Base-by-base conservation (phyloP, 164 flowering plant species). In the Magnolia changhungtana region DNA sequence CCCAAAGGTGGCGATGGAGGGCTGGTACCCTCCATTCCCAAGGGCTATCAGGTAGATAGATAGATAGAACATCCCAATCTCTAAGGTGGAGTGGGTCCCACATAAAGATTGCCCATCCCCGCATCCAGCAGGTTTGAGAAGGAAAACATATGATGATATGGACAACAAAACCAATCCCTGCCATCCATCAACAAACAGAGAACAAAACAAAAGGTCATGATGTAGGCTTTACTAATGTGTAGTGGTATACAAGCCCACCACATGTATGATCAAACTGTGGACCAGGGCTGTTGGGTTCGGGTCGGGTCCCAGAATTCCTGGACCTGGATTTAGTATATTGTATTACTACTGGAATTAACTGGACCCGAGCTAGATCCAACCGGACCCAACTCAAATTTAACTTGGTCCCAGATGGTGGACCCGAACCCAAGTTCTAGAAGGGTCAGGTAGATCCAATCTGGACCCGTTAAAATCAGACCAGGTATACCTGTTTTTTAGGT, bases 1-100 rank as follows among this genome's bases (percentile, higher is more conserved):
- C 8, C 98, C 97, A 76, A 94, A 89, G 20, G 98, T 94, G 8
- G 96, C 96, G 52, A 94, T 90, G 50, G 85, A 91, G 11, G 97
- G 98, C 73, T 94, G 97, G 75, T 94, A 94, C 16, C 96, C 98
- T 78, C 98, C 98, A 82, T 92, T 87, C 61, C 98, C 98, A 13
- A 92, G 80, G 52, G 97, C 96, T 73, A 91, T 78, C 55, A 91
- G 78, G 83, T 94, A 94, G 49, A 89, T 90, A 0, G 93, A 89
- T 64, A 94, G 72, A 82, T 92, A 94, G 72, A 92, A 94, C 13
- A 90, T 50, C 7, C 82, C 85, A 0, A 86, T 81, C 78, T 84
- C 89, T 77, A 84, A 21, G 63, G 78, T 83, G 9, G 98, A 86
- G 69, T 90, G 98, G 0, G 77, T 0, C 7, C 78, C 79, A 74